A percentile compares a stretch with the other conserved stretches of the same genome.
Evolutionary conservation across 306 rosid genomes (phyloP).

Genomic region (Elaeagnus macrophylla): DNA sequence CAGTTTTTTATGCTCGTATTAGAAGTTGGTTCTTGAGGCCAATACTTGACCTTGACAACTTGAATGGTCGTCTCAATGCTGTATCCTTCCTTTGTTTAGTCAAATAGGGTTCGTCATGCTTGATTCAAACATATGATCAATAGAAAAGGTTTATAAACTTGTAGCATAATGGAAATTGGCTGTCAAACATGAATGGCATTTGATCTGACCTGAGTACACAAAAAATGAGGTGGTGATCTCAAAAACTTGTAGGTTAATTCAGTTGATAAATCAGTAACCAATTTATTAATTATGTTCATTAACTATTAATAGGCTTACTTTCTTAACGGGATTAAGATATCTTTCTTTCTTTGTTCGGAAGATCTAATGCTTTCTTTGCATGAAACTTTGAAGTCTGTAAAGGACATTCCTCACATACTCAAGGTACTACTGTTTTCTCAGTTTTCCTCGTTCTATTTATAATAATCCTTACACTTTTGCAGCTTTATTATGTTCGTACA

Average conservation of each 20-base stretch:
- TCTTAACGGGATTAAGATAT: conserved; percentile 61
- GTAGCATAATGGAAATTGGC: not conserved
- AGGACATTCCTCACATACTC: conserved; percentile 79
- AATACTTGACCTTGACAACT: conserved; percentile 73
- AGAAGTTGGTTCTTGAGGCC: conserved; percentile 98
- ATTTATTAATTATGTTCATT: not conserved
- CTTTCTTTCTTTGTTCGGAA: conserved; percentile 74
- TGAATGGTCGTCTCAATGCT: conserved; percentile 67
- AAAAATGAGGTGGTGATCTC: no score
- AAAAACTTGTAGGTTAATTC: no score
- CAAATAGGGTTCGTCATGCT: conserved; percentile 1
- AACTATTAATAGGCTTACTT: conserved; percentile 5
- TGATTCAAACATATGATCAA: not conserved
- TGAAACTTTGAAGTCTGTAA: conserved; percentile 75
- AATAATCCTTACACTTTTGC: conserved; percentile 7
- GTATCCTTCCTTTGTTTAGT: conserved; percentile 57
- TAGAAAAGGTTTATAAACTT: conserved; percentile 7
- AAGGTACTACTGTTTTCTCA: conserved; percentile 34
- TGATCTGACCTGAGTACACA: no score
- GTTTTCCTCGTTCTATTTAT: conserved; percentile 8
- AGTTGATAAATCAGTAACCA: no score
- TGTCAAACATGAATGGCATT: not conserved
- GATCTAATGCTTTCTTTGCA: conserved; percentile 67
- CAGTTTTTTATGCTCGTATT: conserved; percentile 7
- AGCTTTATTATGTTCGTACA: conserved; percentile 17